Conservation (phyloP, 164 flowering plant genomes). For the Stephania japonica region DNA sequence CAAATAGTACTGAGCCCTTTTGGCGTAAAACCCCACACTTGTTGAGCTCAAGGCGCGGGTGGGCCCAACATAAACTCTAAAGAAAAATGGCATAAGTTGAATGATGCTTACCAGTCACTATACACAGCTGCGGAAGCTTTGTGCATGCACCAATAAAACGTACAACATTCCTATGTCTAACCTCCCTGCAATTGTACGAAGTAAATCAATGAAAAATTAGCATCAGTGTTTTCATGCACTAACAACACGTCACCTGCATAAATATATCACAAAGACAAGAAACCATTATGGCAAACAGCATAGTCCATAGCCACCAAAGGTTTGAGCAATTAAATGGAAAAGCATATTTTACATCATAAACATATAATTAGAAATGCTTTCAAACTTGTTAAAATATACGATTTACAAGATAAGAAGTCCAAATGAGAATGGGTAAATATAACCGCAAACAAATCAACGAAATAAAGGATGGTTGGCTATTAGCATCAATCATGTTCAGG, state of each 20-base stretch:
- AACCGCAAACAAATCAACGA: background rate
- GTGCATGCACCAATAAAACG: constrained; percentile 90
- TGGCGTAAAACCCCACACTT: no score
- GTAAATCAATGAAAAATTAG: constrained; percentile 5
- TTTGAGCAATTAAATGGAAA: background rate
- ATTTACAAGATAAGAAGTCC: background rate
- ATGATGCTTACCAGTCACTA: constrained; percentile 62
- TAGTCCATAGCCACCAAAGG: background rate
- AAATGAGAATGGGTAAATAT: background rate
- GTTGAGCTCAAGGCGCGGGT: no score
- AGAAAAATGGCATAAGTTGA: background rate
- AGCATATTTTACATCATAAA: background rate
- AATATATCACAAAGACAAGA: background rate
- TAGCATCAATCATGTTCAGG: background rate
- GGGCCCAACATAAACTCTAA: no score
- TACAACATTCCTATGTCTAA: constrained; percentile 77
- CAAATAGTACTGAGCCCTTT: no score
- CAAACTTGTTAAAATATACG: background rate
- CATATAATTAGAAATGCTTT: background rate
- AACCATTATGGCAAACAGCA: background rate
- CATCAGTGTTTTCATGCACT: background rate
- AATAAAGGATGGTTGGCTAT: background rate
- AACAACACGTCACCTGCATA: background rate
- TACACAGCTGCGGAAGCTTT: constrained; percentile 68
- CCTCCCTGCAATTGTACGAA: constrained; percentile 57